Percentiles rank a stretch among this genome's conserved stretches.
phyloP scores from a whole-genome alignment of 2,329 filamentous ascomycete species.

The Apiospora phragmitis region DNA sequence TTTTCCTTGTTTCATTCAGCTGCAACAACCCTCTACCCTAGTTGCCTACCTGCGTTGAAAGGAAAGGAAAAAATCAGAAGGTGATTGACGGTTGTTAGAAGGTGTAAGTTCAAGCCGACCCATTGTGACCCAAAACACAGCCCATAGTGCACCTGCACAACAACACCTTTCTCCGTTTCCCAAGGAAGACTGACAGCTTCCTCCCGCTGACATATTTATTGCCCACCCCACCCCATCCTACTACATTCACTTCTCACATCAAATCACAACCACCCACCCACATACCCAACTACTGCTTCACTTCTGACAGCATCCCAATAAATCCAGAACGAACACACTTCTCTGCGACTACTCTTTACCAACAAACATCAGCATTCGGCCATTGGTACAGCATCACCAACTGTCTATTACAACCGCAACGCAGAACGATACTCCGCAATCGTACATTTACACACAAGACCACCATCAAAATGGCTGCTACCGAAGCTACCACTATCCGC shows the following conservation, averaged over 20 bases:
- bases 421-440: background rate
- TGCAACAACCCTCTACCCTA: background rate
- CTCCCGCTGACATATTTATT: background rate
- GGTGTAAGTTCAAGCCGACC: background rate
- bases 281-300: background rate
- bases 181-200: background rate
- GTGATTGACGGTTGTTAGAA: background rate
- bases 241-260: background rate
- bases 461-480: constrained; percentile 20
- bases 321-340: background rate
- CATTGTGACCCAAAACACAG: background rate
- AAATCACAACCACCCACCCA: background rate
- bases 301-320: background rate
- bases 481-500: constrained; percentile 20
- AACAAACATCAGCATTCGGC: background rate
- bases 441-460: background rate
- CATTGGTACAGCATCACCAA: background rate
- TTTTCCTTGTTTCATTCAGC: background rate
- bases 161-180: background rate
- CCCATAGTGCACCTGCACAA: background rate
- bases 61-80: background rate
- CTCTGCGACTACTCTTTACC: background rate
- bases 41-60: background rate
- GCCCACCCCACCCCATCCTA: background rate
- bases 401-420: background rate